These are phyloP conservation scores for Plasmopara viticola DNA, from an alignment of 352 stramenopile genomes.

Conservation along the genomic window DNA sequence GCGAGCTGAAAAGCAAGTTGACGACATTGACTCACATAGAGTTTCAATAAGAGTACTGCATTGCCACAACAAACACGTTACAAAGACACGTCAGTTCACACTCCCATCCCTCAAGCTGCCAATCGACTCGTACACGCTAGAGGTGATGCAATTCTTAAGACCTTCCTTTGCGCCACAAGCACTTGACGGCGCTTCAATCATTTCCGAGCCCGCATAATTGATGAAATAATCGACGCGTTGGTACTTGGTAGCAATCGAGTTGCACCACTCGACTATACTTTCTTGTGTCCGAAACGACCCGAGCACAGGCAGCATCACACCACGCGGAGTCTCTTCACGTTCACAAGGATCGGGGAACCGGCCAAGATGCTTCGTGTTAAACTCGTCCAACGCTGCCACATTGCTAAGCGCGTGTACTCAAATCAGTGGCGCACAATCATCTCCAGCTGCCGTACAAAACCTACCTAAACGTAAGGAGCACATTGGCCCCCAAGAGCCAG, in stretches of 20 bases:
- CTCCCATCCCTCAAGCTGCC: background rate
- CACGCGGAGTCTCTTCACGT: conserved; percentile 32
- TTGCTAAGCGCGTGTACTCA: conserved; percentile 18
- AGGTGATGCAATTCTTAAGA: conserved; percentile 6
- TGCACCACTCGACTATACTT: conserved; percentile 55
- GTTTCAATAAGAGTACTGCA: conserved; percentile 21
- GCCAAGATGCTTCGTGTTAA: conserved; percentile 46
- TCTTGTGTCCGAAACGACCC: conserved; percentile 37
- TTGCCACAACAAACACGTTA: conserved; percentile 5
- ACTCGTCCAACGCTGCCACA: conserved; percentile 38
- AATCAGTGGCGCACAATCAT: background rate
- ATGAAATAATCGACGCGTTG: conserved; percentile 60
- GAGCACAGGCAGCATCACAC: conserved; percentile 51
- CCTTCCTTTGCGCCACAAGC: conserved; percentile 6
- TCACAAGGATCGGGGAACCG: conserved; percentile 38
- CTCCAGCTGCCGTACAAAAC: conserved; percentile 6
- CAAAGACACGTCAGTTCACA: conserved; percentile 4
- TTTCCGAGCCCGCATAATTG: conserved; percentile 41
- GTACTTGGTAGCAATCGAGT: conserved; percentile 49
- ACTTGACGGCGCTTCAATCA: conserved; percentile 8
- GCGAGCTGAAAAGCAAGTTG: conserved; percentile 22
- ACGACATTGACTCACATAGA: conserved; percentile 21
- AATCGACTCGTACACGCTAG: conserved; percentile 16
- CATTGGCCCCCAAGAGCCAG: conserved; percentile 58
- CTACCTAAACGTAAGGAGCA: conserved; percentile 62